Evolutionary conservation across 2,329 filamentous ascomycete genomes (phyloP), one percentile per base, ranked within the genome.

Genomic region (Phyllosticta capitalensis): DNA sequence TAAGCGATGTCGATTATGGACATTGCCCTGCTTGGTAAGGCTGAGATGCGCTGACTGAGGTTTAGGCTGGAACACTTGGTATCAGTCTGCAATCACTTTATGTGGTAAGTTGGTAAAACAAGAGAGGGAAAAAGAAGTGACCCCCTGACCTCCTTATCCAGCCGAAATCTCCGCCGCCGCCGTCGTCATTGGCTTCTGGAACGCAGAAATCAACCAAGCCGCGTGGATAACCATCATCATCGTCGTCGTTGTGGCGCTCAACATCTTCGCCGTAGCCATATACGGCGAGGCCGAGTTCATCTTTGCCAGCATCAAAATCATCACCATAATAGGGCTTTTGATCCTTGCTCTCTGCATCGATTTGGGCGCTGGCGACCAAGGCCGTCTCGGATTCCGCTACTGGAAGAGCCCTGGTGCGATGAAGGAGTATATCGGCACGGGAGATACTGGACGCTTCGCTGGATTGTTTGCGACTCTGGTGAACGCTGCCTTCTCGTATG

Each of bases 321-420:
- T 78, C 17, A 73, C 76, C 49, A 79, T 81, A 53, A 64, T 78
- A 26, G 77, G 76, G 28, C 68, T 79, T 17, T 65, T 78, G 50
- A 66, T 78, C 48, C 65, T 77, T 54, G 55, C 61, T 5, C 19
- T 62, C 10, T 57, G 55, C 24, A 65, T 68, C 7, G 66, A 64
- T 19, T 61, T 65, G 50, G 67, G 67, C 20, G 67, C 83, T 53
- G 77, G 83, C 1, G 81, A 82, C 3, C 79, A 79, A 0, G 76
- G 81, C 20, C 75, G 81, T 4, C 78, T 84, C 19, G 86, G 86
- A 1, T 89, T 88, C 69, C 72, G 76, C 33, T 88, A 87, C 69
- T 90, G 87, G 87, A 79, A 74, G 65, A 14, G 59, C 75, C 77
- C 12, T 69, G 60, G 60, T 64, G 70, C 63, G 0, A 85, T 87